A percentile compares a stretch with the other conserved stretches of the same genome.
Evolutionary conservation across 208 protist species (phyloP).

Genomic region (Zelonia costaricensis): DNA sequence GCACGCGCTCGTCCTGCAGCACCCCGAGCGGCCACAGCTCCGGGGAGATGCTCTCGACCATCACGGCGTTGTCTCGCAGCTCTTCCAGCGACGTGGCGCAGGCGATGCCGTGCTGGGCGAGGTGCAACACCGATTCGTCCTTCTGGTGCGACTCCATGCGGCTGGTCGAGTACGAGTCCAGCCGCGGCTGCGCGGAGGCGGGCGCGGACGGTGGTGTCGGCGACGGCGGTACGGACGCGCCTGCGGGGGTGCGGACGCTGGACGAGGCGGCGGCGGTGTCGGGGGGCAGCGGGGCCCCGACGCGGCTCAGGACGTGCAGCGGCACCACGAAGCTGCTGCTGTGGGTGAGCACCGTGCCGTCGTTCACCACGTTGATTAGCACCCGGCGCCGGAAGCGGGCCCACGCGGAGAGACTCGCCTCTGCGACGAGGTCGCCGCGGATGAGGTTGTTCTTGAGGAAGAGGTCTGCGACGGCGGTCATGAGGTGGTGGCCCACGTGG

Average conservation of each 20-base stretch:
- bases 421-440: conserved; percentile 13
- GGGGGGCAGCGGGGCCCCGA: not conserved
- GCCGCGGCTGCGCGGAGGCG: no score
- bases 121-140: conserved; percentile 2
- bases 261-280: no score
- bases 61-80: conserved; percentile 14
- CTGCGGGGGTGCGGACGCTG: no score
- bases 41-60: not conserved
- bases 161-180: no score
- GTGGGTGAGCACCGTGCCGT: conserved; percentile 41
- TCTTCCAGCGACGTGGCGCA: conserved; percentile 6
- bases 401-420: conserved; percentile 32
- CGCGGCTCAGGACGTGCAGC: conserved; percentile 3
- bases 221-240: no score
- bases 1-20: conserved; percentile 32
- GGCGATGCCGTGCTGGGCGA: conserved; percentile 9
- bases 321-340: conserved; percentile 43
- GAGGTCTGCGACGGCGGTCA: conserved; percentile 40
- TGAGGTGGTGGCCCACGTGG: conserved; percentile 27
- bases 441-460: conserved; percentile 34
- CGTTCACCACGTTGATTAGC: conserved; percentile 35
- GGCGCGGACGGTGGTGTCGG: no score
- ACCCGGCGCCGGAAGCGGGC: conserved; percentile 31
- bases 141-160: not conserved
- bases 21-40: conserved; percentile 35